Percentiles rank a stretch among this genome's conserved stretches.
Conservation (phyloP, 768 basidiomycete genomes). For the Trametes meyenii region DNA sequence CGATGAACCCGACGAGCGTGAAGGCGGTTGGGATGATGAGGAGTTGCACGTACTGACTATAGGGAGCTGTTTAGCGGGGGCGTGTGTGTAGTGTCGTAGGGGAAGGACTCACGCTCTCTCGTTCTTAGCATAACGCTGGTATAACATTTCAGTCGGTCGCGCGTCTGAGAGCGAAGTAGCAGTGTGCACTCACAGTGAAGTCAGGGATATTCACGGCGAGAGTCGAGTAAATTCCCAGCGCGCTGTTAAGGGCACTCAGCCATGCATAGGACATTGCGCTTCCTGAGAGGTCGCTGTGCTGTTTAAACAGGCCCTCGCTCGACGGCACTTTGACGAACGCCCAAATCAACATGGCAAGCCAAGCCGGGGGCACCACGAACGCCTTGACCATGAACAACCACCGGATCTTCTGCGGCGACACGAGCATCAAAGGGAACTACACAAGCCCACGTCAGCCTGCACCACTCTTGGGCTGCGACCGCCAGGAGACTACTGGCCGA, state of each 20-base stretch:
- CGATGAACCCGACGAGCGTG: constrained; percentile 75
- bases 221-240: constrained; percentile 73
- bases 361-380: constrained; percentile 46
- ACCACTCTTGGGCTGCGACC: background rate
- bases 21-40: constrained; percentile 78
- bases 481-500: background rate
- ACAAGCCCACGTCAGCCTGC: background rate
- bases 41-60: constrained; percentile 73
- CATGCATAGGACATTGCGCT: constrained; percentile 73
- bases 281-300: constrained; percentile 55
- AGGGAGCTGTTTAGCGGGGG: background rate
- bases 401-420: constrained; percentile 78
- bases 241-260: constrained; percentile 76
- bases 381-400: constrained; percentile 74
- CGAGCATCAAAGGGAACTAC: constrained; percentile 69
- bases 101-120: constrained; percentile 53
- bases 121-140: constrained; percentile 71
- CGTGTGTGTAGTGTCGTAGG: background rate
- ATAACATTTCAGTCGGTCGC: background rate
- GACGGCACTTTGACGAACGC: constrained; percentile 66
- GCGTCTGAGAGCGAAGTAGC: no score
- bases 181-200: constrained; percentile 52
- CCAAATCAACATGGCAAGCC: constrained; percentile 75
- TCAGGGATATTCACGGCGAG: constrained; percentile 83
- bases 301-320: constrained; percentile 57